Base-by-base conservation (phyloP, 1,139 yeast genomes). In the Kodamaea fungicola region DNA sequence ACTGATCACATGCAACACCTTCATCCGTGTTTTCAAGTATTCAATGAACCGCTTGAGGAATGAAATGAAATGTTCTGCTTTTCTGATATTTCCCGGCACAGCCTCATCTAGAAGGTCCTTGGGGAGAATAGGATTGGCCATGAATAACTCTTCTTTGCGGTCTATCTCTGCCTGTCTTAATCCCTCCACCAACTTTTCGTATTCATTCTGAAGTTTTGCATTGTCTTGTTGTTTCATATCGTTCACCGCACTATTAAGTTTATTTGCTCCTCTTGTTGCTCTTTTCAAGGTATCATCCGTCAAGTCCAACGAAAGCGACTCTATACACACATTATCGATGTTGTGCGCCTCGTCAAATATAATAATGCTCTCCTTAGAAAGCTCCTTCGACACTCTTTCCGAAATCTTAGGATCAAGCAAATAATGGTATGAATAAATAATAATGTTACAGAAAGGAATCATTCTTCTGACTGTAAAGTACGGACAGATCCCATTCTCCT, bases 261-360 rank as follows among this genome's bases (percentile, higher is more conserved):
- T 77, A 44, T 75, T 77, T 0, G 96, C 96, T 42, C 98, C 97
- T 40, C 75, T 47, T 2, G 74, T 59, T 1, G 77, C 77, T 34
- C 65, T 52, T 49, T 70, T 68, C 32, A 71, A 51, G 2, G 71
- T 64, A 42, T 71, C 77, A 40, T 71, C 76, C 1, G 76, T 70
- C 40, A 71, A 57, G 56, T 94, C 98, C 38, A 92, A 74, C 8
- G 97, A 88, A 36, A 92, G 65, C 1, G 98, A 86, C 60, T 92
- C 99, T 43, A 92, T 92, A 67, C 98, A 92, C 41, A 92, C 99
- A 69, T 92, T 92, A 73, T 92, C 98, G 41, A 92, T 92, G 63
- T 92, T 92, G 62, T 92, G 99, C 35, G 98, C 98, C 64, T 92
- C 99, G 64, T 92, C 99, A 57, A 92, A 92, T 34, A 92, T 94